Evolutionary conservation across 2,329 filamentous ascomycete genomes (phyloP).

Genomic region (Arthrobotrys pseudoclavata): DNA sequence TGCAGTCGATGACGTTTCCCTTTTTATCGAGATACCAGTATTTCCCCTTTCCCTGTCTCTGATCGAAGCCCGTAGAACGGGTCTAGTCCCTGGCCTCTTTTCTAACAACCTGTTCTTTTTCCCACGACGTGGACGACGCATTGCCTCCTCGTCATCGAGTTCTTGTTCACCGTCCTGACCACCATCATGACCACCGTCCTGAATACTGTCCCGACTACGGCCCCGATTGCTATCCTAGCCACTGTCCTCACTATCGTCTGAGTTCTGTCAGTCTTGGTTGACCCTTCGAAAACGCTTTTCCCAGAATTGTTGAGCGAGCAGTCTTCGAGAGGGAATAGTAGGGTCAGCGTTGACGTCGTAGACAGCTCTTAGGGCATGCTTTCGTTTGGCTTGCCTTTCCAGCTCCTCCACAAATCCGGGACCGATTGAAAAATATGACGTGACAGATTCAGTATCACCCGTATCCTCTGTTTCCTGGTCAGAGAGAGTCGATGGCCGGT

Average conservation of each 20-base stretch:
- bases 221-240: no score
- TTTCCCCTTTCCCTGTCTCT: not conserved
- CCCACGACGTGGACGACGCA: constrained; percentile 22
- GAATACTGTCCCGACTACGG: no score
- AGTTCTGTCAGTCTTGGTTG: not conserved
- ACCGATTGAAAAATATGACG: no score
- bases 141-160: constrained; percentile 19
- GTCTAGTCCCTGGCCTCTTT: not conserved
- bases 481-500: not conserved
- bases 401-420: not conserved
- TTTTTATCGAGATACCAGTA: constrained; percentile 1
- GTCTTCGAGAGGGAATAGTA: not conserved
- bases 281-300: not conserved
- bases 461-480: not conserved
- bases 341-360: not conserved
- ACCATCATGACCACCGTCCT: no score
- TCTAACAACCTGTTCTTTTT: not conserved
- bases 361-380: not conserved
- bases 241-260: not conserved
- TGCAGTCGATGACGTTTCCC: constrained; percentile 1
- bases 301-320: not conserved
- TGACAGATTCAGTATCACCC: not conserved
- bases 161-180: no score
- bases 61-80: not conserved
- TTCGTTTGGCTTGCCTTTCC: not conserved